Conservation (phyloP, 192 early-diverging fungal species). For the Ambispora gerdemannii region DNA sequence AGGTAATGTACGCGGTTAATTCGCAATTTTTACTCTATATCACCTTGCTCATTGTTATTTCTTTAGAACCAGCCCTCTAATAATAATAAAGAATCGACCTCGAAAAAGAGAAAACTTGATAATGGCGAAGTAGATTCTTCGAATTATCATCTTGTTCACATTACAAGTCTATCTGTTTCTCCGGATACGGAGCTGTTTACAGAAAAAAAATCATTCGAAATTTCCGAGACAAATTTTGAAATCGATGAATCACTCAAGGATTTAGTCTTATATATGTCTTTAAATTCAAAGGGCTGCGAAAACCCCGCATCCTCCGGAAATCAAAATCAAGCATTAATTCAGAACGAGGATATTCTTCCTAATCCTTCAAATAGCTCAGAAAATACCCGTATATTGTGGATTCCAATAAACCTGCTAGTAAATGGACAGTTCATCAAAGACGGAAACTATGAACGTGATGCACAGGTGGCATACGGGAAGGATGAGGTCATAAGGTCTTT, state of each 20-base stretch:
- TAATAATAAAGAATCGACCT: neutral
- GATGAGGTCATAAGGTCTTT: neutral
- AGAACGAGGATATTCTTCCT: neutral
- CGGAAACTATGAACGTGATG: conserved; percentile 5
- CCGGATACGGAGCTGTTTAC: neutral
- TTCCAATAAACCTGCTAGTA: conserved; percentile 3
- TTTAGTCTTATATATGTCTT: neutral
- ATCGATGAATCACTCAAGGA: neutral
- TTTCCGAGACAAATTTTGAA: neutral
- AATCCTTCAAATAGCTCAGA: neutral
- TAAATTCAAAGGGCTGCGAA: conserved; percentile 13
- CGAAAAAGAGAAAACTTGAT: conserved; percentile 7
- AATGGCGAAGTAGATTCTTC: neutral
- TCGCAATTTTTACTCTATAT: neutral
- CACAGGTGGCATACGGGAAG: neutral
- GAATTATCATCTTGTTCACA: neutral
- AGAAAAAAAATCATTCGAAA: neutral
- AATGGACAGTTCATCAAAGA: conserved; percentile 17
- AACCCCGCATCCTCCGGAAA: neutral
- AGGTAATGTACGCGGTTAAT: neutral
- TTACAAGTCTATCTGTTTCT: neutral
- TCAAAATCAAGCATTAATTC: neutral
- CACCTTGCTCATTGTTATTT: neutral
- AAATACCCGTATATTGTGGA: conserved; percentile 1
- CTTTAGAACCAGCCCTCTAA: neutral